These are phyloP conservation scores for Podila epicladia DNA, from an alignment of 192 early-diverging fungal species.

Conservation along the genomic window DNA sequence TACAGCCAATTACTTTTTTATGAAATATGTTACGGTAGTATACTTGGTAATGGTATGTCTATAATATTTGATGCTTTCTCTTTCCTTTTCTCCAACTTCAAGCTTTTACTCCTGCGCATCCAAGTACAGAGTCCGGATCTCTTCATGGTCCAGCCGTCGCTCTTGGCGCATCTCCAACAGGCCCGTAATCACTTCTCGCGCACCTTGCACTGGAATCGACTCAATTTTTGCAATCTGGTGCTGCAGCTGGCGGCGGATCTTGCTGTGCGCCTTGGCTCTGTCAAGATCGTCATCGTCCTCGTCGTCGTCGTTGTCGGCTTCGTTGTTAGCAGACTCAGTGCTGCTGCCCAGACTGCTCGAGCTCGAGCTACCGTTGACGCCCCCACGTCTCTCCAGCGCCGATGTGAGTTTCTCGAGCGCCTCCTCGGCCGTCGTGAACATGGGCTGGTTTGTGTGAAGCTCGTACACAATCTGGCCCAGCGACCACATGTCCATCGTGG, in stretches of 20 bases:
- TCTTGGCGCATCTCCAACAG: slow-evolving; percentile 34
- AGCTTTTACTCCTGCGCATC: not conserved
- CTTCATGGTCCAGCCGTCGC: slow-evolving; percentile 32
- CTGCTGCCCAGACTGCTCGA: not conserved
- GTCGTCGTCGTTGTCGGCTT: not conserved
- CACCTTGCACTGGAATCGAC: slow-evolving; percentile 15
- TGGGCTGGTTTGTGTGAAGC: slow-evolving; percentile 30
- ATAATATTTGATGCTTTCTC: not conserved
- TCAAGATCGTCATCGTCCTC: slow-evolving; percentile 27
- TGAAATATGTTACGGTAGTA: too few species aligned
- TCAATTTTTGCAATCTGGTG: slow-evolving; percentile 40
- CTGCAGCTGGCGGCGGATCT: slow-evolving; percentile 28
- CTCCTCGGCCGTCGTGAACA: slow-evolving; percentile 36
- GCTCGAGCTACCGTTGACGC: not conserved
- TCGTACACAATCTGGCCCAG: slow-evolving; percentile 50
- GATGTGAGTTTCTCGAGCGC: slow-evolving; percentile 35
- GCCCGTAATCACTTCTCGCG: slow-evolving; percentile 32
- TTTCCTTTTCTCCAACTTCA: not conserved
- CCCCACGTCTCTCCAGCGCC: slow-evolving; percentile 12
- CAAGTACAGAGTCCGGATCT: slow-evolving; percentile 26
- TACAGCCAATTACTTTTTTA: too few species aligned
- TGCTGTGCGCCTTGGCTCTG: slow-evolving; percentile 17
- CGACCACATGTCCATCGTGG: slow-evolving; percentile 55
- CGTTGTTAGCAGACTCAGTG: not conserved
- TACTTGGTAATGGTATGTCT: not conserved